Base-by-base conservation (phyloP, 805 yeast genomes). In the Candida boleticola region DNA sequence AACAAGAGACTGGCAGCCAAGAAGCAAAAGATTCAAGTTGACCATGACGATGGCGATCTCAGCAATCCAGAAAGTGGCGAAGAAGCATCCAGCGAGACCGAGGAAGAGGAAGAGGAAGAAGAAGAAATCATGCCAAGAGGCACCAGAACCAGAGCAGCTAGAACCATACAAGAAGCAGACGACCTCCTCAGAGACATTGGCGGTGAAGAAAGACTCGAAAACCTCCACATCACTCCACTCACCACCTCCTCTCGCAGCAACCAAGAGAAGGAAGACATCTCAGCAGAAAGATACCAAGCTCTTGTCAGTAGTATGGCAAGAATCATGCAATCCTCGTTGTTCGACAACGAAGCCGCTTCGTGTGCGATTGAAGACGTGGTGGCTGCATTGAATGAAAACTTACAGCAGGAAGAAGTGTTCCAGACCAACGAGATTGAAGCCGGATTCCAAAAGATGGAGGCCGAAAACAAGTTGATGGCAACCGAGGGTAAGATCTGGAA, bases 331-430 rank as follows among this genome's bases (percentile, higher is more conserved):
- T 58, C 69, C n/a, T 58, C 55, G 21, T 48, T 64, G 39, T 61
- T 67, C 43, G 63, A 60, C 32, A 63, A 60, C 42, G 63, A 56
- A 18, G 45, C 55, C 11, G 63, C 61, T 32, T 50, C 69, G 4
- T 66, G 69, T 22, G 52, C 67, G 7, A 44, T 54, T 23, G 68
- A 65, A 37, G 56, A 49, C 14, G 67, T 68, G 13, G 47, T 55
- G 2, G 61, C 54, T 21, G 57, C 60, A 18, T 50, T 69, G 36
- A 70, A 70, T 48, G 64, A 54, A 35, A 61, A 49, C 33, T 51
- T 69, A 41, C 58, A 62, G 18, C 74, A 69, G 50, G 75, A 70
- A 44, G 74, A 70, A 40, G 47, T 54, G 16, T 70, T 68, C 48
- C 44, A 50, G 22, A 45, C 44, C 3, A 48, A 41, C 14, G 75